Evolutionary conservation across 345 rosid genomes (phyloP).

Genomic region (Acer saccharum): DNA sequence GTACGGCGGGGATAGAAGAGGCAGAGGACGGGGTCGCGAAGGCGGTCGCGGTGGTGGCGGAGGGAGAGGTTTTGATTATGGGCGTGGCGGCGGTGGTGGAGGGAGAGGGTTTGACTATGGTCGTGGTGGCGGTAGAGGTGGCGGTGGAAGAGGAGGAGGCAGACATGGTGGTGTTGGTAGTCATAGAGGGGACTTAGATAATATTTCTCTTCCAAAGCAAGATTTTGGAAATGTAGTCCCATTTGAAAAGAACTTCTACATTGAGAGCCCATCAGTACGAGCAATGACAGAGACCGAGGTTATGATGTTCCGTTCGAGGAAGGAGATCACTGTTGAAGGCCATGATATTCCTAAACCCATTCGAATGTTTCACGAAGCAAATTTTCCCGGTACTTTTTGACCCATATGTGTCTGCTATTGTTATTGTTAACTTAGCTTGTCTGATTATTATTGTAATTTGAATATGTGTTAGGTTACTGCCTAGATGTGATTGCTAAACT

Average conservation of each 20-base stretch:
- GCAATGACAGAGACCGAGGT: slow-evolving; percentile 78
- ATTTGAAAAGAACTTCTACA: slow-evolving; percentile 84
- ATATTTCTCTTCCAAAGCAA: slow-evolving; percentile 66
- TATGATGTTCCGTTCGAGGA: slow-evolving; percentile 51
- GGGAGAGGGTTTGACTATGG: slow-evolving; percentile 8
- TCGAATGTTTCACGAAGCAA: slow-evolving; percentile 75
- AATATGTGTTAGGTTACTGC: slow-evolving; percentile 57
- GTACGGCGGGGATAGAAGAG: slow-evolving; percentile 23
- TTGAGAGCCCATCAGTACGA: slow-evolving; percentile 62
- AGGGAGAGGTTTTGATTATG: slow-evolving; percentile 23
- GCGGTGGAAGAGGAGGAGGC: slow-evolving; percentile 51
- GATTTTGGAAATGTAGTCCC: slow-evolving; percentile 77
- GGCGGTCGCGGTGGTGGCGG: slow-evolving; percentile 25
- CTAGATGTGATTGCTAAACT: slow-evolving; percentile 76
- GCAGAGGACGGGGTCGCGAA: slow-evolving; percentile 33
- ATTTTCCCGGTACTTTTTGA: slow-evolving; percentile 66
- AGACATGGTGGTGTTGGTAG: slow-evolving; percentile 41
- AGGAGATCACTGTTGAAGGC: slow-evolving; percentile 83
- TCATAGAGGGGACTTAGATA: slow-evolving; percentile 51
- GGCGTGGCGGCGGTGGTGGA: slow-evolving; percentile 25
- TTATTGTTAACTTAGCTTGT: neutral
- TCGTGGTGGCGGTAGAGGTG: slow-evolving; percentile 39
- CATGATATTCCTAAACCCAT: slow-evolving; percentile 83
- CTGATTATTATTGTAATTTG: slow-evolving; percentile 8
- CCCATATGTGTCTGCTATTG: neutral